These are phyloP conservation scores for Zychaea mexicana DNA, from an alignment of 371 early-diverging fungal species.

Conservation along the genomic window DNA sequence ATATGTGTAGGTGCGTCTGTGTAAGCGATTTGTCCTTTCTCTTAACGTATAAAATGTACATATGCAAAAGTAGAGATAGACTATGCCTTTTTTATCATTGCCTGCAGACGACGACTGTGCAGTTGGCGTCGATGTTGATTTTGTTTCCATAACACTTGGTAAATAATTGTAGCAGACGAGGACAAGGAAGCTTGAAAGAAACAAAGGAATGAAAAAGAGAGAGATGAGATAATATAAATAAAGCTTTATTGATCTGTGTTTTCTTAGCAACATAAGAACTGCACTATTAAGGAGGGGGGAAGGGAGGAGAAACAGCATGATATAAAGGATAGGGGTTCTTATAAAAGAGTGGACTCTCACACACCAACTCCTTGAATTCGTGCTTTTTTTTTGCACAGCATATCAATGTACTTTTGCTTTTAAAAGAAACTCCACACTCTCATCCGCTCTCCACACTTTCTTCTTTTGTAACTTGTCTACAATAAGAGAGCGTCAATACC, in stretches of 20 bases:
- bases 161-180: no score
- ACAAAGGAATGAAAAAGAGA: not conserved
- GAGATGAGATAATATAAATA: not conserved
- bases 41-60: no score
- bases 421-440: no score
- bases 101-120: not conserved
- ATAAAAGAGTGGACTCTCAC: no score
- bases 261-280: not conserved
- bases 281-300: not conserved
- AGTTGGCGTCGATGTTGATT: not conserved
- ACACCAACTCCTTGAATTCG: not conserved
- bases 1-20: not conserved
- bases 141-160: not conserved
- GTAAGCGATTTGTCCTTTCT: no score
- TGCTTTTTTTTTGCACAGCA: no score
- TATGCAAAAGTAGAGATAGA: no score
- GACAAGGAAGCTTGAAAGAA: no score
- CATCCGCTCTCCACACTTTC: no score
- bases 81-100: not conserved
- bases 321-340: constrained; percentile 1
- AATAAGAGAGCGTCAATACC: no score
- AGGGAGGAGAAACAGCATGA: not conserved
- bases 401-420: no score
- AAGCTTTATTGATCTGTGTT: not conserved
- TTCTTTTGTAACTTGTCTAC: not conserved